A percentile compares a stretch with the other conserved stretches of the same genome.
phyloP scores from a whole-genome alignment of 306 rosid genomes.

The Corylus americana region DNA sequence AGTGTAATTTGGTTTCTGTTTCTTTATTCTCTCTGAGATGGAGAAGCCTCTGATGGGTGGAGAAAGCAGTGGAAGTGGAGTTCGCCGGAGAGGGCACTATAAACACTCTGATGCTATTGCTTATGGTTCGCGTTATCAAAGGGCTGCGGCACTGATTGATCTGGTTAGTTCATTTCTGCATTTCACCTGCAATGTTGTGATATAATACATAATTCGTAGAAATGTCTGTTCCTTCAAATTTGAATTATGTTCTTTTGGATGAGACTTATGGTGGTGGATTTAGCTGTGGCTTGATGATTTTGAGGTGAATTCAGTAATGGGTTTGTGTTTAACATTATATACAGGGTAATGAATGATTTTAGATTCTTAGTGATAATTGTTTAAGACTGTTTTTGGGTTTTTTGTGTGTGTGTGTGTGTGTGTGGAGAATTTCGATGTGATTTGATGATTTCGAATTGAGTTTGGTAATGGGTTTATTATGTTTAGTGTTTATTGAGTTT shows the following conservation, averaged over 20 bases:
- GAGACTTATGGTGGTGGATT: not conserved
- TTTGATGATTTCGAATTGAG: not conserved
- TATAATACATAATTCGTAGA: not conserved
- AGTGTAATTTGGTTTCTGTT: not conserved
- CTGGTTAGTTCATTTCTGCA: slow-evolving; percentile 51
- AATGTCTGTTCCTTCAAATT: not conserved
- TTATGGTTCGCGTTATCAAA: slow-evolving; percentile 63
- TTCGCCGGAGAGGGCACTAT: not conserved
- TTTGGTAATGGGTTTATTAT: not conserved
- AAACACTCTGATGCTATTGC: slow-evolving; percentile 70
- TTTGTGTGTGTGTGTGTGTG: not conserved
- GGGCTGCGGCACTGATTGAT: slow-evolving; percentile 92
- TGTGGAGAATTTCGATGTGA: not conserved
- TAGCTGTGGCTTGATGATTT: not conserved
- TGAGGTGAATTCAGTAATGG: not conserved
- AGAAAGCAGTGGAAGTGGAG: slow-evolving; percentile 48
- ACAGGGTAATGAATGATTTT: not conserved
- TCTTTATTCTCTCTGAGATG: slow-evolving; percentile 31
- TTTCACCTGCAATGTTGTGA: not conserved
- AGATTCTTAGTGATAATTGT: not conserved
- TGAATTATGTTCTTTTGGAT: not conserved
- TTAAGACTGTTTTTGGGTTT: not conserved
- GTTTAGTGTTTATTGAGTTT: not conserved
- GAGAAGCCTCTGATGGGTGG: slow-evolving; percentile 60
- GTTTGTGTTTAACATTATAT: not conserved